Percentiles rank a stretch among this genome's conserved stretches.
Conservation (phyloP, 2,329 filamentous ascomycete genomes). For the Hypoxylon sp. region DNA sequence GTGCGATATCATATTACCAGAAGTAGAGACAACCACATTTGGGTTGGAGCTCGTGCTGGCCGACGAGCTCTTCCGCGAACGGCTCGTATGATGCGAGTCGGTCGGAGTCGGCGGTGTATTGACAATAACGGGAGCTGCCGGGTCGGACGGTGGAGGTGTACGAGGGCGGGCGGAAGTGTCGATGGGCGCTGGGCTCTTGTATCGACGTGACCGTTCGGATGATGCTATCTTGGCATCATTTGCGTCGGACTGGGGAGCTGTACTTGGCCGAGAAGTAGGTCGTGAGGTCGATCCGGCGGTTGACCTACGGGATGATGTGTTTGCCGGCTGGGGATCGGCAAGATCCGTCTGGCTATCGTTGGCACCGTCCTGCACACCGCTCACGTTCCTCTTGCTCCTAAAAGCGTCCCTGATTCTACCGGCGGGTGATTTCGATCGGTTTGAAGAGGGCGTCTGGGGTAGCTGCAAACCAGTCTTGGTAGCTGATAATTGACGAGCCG, state of each 20-base stretch:
- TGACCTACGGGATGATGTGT: conserved; percentile 32
- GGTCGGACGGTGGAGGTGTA: conserved; percentile 64
- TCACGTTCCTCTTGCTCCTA: conserved; percentile 66
- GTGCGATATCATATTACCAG: conserved; percentile 81
- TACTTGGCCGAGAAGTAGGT: conserved; percentile 38
- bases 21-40: conserved; percentile 72
- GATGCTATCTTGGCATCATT: conserved; percentile 45
- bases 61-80: conserved; percentile 42
- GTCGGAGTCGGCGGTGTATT: conserved; percentile 77
- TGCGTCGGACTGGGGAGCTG: conserved; percentile 43
- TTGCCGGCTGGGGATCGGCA: conserved; percentile 43
- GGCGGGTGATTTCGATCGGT: conserved; percentile 77
- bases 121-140: conserved; percentile 69
- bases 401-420: conserved; percentile 82
- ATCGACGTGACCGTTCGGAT: conserved; percentile 42
- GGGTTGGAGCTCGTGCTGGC: conserved; percentile 53
- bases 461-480: conserved; percentile 60
- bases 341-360: conserved; percentile 56
- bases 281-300: conserved; percentile 38
- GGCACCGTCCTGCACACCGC: conserved; percentile 59
- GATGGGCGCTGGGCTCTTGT: conserved; percentile 46
- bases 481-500: conserved; percentile 50
- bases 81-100: conserved; percentile 55
- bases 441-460: conserved; percentile 61
- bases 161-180: conserved; percentile 56